Evolutionary conservation across 1,284 basidiomycete species (phyloP).

Genomic region (Malassezia brasiliensis): DNA sequence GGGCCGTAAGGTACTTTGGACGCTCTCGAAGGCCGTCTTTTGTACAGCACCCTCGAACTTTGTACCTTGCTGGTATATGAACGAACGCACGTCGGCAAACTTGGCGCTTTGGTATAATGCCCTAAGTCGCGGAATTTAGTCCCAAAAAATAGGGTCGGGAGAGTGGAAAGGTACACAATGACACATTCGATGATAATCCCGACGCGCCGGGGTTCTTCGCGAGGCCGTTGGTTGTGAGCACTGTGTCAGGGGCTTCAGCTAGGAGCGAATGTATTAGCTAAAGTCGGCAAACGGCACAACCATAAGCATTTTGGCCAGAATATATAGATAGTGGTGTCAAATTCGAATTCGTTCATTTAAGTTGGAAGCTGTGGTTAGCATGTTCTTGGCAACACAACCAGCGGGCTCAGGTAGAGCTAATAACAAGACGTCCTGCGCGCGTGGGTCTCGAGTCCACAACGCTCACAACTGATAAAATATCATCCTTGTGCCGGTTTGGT

Average conservation of each 20-base stretch:
- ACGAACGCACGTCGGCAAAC: conserved; percentile 70
- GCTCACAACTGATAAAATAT: not conserved
- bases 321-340: conserved; percentile 88
- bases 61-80: conserved; percentile 62
- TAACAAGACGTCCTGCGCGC: conserved; percentile 21
- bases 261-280: conserved; percentile 82
- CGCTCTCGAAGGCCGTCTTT: conserved; percentile 64
- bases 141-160: conserved; percentile 69
- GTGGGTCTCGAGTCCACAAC: conserved; percentile 18
- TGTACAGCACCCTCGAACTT: conserved; percentile 73
- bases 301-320: conserved; percentile 82
- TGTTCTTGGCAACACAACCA: too few relatives aligned
- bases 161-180: conserved; percentile 63
- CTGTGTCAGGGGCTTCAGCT: conserved; percentile 54
- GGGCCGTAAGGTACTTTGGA: conserved; percentile 67
- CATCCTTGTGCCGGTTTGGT: not conserved
- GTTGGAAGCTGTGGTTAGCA: conserved; percentile 59
- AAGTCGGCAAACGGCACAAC: conserved; percentile 73
- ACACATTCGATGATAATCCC: conserved; percentile 50
- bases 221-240: conserved; percentile 11
- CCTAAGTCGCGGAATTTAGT: conserved; percentile 87
- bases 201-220: conserved; percentile 15
- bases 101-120: conserved; percentile 50
- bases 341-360: conserved; percentile 86
- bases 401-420: conserved; percentile 47